Evolutionary conservation across 2,329 filamentous ascomycete genomes (phyloP).

Genomic region (Fusarium acutatum): DNA sequence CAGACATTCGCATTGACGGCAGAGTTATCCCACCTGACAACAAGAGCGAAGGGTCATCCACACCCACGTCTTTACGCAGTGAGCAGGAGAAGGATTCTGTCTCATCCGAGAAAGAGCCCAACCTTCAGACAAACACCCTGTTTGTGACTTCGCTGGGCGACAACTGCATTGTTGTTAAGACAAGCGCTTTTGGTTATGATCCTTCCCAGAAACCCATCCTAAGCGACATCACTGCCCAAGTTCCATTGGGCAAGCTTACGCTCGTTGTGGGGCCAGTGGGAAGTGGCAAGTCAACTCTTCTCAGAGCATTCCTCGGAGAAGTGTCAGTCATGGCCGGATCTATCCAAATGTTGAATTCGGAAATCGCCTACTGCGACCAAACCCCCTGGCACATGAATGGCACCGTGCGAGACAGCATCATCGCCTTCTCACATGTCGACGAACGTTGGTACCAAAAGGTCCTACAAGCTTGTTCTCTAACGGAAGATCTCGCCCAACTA

Average conservation of each 20-base stretch:
- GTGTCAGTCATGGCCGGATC: constrained; percentile 10
- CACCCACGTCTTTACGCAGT: neutral
- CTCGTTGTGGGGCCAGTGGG: constrained; percentile 48
- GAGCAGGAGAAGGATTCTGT: neutral
- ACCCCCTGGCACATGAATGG: constrained; percentile 43
- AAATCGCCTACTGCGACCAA: constrained; percentile 40
- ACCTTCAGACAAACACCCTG: neutral
- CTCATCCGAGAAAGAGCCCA: neutral
- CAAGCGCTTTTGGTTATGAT: constrained; percentile 19
- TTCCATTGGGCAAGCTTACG: constrained; percentile 11
- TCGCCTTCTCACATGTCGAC: constrained; percentile 40
- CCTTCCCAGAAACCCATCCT: constrained; percentile 1
- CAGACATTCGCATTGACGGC: constrained; percentile 4
- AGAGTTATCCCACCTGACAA: neutral
- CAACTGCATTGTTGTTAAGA: neutral
- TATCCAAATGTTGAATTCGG: neutral
- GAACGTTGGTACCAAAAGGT: constrained; percentile 43
- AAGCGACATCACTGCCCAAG: neutral
- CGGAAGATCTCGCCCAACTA: constrained; percentile 40
- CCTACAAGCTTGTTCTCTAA: constrained; percentile 34
- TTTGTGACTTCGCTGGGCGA: fast-evolving
- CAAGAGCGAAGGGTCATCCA: neutral
- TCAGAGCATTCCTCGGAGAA: constrained; percentile 45
- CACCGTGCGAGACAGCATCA: constrained; percentile 46
- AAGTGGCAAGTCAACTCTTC: constrained; percentile 48